Percentiles rank a stretch among this genome's conserved stretches.
Conservation (phyloP, 2,329 filamentous ascomycete species). For the Botrytis byssoidea region DNA sequence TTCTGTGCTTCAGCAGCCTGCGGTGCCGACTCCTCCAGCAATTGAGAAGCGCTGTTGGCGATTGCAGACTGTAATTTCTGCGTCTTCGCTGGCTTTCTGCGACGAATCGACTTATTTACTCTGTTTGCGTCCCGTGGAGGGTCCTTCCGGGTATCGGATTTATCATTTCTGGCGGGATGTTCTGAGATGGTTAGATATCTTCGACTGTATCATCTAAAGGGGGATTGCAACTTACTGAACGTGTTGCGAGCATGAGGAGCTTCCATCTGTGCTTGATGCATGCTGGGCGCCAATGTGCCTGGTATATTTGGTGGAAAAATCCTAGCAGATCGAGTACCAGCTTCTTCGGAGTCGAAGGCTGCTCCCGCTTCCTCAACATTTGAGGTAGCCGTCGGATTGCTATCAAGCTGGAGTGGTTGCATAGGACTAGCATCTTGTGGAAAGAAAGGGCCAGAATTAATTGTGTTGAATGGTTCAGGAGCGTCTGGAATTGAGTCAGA, state of each 20-base stretch:
- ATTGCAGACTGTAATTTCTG: background rate
- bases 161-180: background rate
- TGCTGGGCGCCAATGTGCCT: background rate
- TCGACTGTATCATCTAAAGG: background rate
- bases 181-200: background rate
- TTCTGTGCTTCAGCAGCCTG: background rate
- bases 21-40: background rate
- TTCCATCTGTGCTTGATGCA: background rate
- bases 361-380: background rate
- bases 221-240: background rate
- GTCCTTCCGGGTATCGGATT: background rate
- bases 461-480: background rate
- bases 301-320: background rate
- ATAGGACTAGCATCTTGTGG: background rate
- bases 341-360: background rate
- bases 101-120: background rate
- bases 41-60: background rate
- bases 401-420: background rate
- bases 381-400: no score
- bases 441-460: no score
- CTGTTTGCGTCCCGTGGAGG: background rate
- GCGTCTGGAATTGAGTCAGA: background rate
- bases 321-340: background rate
- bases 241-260: background rate
- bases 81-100: background rate